Conservation (phyloP, 805 yeast species). For the Zygotorulaspora chibaensis region DNA sequence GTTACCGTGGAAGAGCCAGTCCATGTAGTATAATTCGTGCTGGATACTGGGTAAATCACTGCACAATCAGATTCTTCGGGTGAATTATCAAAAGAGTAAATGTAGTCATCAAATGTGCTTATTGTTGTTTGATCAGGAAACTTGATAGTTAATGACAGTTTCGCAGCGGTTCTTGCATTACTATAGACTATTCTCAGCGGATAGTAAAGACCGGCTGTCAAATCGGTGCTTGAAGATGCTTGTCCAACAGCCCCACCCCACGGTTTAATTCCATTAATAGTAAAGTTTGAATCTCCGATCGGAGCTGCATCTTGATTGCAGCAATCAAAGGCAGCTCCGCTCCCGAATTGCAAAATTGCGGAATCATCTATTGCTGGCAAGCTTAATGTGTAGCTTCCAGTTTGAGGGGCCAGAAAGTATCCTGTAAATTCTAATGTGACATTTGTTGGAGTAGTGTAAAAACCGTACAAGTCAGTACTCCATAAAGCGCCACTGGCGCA, state of each 20-base stretch:
- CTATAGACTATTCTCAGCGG: constrained; percentile 20
- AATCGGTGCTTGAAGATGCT: constrained; percentile 2
- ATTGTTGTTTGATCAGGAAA: constrained; percentile 11
- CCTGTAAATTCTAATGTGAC: constrained; percentile 29
- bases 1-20: constrained; percentile 8
- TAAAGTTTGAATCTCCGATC: constrained; percentile 4
- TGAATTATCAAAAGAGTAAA: constrained; percentile 7
- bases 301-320: constrained; percentile 21
- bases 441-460: constrained; percentile 17
- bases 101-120: constrained; percentile 8
- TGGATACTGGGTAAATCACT: constrained; percentile 4
- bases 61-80: constrained; percentile 5
- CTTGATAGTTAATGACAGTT: constrained; percentile 8
- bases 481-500: background rate
- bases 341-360: constrained; percentile 32
- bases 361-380: constrained; percentile 32
- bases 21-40: constrained; percentile 2
- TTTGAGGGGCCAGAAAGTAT: constrained; percentile 26
- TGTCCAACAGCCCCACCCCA: background rate
- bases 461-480: constrained; percentile 15
- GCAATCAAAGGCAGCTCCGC: constrained; percentile 34
- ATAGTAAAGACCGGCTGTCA: constrained; percentile 15
- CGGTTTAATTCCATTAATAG: constrained; percentile 9
- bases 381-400: constrained; percentile 32
- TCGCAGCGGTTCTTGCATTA: constrained; percentile 8